Evolutionary conservation across 345 rosid genomes (phyloP).

Genomic region (Ricinus communis): DNA sequence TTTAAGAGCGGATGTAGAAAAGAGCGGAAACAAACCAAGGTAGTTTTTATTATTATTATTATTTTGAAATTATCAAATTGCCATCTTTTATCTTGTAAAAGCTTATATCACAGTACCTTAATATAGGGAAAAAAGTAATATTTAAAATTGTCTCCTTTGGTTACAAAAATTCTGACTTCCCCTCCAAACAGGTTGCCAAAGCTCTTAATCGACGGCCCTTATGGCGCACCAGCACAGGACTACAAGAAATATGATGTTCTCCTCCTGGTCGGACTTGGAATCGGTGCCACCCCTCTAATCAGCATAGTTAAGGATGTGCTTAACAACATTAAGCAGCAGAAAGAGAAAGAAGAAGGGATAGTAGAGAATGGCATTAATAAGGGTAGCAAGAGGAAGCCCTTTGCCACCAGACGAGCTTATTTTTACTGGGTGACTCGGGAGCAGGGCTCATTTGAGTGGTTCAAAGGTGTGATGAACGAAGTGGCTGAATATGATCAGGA

Average conservation of each 20-base stretch:
- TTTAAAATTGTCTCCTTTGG: too few species aligned
- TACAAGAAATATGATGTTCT: slow-evolving; percentile 72
- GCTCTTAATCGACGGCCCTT: slow-evolving; percentile 73
- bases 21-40: slow-evolving; percentile 45
- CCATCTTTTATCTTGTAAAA: too few species aligned
- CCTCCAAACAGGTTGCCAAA: slow-evolving; percentile 66
- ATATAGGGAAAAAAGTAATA: too few species aligned
- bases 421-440: slow-evolving; percentile 88
- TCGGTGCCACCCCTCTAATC: slow-evolving; percentile 79
- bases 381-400: slow-evolving; percentile 36
- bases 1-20: slow-evolving; percentile 49
- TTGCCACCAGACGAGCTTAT: slow-evolving; percentile 61
- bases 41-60: slow-evolving; percentile 24
- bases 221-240: slow-evolving; percentile 86
- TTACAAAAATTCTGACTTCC: too few species aligned
- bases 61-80: too few species aligned
- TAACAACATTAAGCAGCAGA: slow-evolving; percentile 69
- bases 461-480: slow-evolving; percentile 68
- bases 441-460: slow-evolving; percentile 85
- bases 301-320: slow-evolving; percentile 77
- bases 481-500: slow-evolving; percentile 66
- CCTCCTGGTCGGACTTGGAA: slow-evolving; percentile 76
- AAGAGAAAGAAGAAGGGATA: slow-evolving; percentile 41
- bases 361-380: slow-evolving; percentile 22
- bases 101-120: too few species aligned